Percentiles rank a stretch among this genome's conserved stretches.
phyloP scores from a whole-genome alignment of 1,139 yeast species.

The Blastobotrys petasosporus region DNA sequence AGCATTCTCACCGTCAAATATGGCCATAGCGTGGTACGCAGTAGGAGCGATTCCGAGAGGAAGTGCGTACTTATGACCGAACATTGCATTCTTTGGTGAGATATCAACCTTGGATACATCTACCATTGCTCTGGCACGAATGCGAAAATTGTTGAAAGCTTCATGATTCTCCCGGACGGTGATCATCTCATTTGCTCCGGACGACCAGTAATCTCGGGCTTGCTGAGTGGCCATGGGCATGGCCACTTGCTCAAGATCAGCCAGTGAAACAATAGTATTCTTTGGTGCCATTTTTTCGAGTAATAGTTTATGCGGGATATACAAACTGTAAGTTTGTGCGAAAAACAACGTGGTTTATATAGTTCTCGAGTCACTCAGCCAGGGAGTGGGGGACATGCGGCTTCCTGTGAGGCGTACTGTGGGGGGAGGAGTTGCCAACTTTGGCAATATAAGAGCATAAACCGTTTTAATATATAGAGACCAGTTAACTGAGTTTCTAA shows the following conservation, averaged over 20 bases:
- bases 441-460: no score
- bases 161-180: slow-evolving; percentile 32
- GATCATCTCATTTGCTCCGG: slow-evolving; percentile 35
- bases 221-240: slow-evolving; percentile 27
- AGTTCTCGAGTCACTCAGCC: background rate
- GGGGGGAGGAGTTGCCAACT: background rate
- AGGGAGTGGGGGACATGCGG: background rate
- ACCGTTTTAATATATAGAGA: no score
- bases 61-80: slow-evolving; percentile 40
- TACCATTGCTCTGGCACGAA: slow-evolving; percentile 43
- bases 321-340: background rate
- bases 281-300: background rate
- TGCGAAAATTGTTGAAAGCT: slow-evolving; percentile 30
- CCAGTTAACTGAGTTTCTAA: no score
- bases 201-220: slow-evolving; percentile 36
- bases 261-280: slow-evolving; percentile 18
- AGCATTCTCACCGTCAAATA: slow-evolving; percentile 54
- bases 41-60: slow-evolving; percentile 66
- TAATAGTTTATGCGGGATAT: background rate
- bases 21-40: slow-evolving; percentile 60
- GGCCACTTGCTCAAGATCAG: slow-evolving; percentile 25
- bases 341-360: background rate
- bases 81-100: slow-evolving; percentile 33
- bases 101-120: slow-evolving; percentile 39
- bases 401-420: background rate